phyloP scores from a whole-genome alignment of 805 yeast genomes.

The Candida glaebosa region DNA sequence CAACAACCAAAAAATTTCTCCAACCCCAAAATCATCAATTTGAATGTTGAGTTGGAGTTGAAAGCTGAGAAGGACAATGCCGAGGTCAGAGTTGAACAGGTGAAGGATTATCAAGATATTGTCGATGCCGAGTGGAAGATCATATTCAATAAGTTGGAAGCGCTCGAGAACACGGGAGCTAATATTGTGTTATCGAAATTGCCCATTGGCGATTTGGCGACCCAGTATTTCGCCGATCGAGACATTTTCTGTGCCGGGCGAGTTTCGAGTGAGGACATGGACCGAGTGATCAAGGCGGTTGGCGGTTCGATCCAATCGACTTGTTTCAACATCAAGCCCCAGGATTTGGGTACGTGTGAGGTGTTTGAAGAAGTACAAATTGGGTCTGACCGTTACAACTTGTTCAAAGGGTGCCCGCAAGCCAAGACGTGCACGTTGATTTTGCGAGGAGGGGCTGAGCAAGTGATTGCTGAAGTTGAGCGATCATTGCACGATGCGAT shows the following conservation, averaged over 20 bases:
- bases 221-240: conserved; percentile 96
- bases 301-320: conserved; percentile 87
- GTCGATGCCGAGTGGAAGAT: conserved; percentile 99
- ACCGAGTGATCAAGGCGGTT: conserved; percentile 87
- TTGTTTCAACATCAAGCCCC: conserved; percentile 61
- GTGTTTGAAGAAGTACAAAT: conserved; percentile 90
- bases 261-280: conserved; percentile 84
- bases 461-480: conserved; percentile 96
- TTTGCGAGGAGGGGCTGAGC: conserved; percentile 97
- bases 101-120: conserved; percentile 88
- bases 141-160: conserved; percentile 79
- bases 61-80: conserved; percentile 99
- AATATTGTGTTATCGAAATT: conserved; percentile 88
- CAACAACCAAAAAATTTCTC: conserved; percentile 89
- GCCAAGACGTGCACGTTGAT: conserved; percentile 92
- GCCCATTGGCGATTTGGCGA: conserved; percentile 98
- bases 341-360: conserved; percentile 82
- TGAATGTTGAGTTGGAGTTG: conserved; percentile 91
- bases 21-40: conserved; percentile 76
- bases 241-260: conserved; percentile 97
- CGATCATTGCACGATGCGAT: conserved; percentile 97
- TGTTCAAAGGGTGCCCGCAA: conserved; percentile 88
- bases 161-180: conserved; percentile 82
- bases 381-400: conserved; percentile 92
- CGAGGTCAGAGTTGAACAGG: conserved; percentile 93